Conservation (phyloP, 2,329 filamentous ascomycete species). For the Canariomyces notabilis region DNA sequence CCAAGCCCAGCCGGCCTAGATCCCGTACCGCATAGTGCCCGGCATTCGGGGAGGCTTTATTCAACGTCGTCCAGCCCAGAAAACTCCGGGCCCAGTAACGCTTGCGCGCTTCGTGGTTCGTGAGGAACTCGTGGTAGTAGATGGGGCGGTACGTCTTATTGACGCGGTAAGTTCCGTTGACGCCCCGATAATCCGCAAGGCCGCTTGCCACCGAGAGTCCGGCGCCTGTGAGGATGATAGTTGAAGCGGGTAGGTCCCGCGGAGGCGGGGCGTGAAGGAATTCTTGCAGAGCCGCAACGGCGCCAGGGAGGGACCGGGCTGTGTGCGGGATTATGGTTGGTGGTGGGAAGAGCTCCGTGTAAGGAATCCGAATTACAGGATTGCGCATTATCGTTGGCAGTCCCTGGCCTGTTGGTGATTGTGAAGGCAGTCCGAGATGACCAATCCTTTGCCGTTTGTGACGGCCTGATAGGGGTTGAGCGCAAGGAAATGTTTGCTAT, state of each 20-base stretch:
- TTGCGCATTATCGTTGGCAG: neutral
- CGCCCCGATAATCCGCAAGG: constrained; percentile 85
- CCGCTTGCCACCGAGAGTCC: constrained; percentile 92
- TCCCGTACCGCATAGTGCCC: constrained; percentile 73
- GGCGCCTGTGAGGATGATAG: constrained; percentile 65
- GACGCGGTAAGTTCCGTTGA: constrained; percentile 84
- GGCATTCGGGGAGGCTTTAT: constrained; percentile 72
- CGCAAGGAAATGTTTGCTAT: no score
- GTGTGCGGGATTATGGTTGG: constrained; percentile 69
- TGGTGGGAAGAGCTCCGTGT: constrained; percentile 73
- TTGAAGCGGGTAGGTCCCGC: constrained; percentile 40
- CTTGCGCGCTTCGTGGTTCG: constrained; percentile 77
- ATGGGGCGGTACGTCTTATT: constrained; percentile 89
- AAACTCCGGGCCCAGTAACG: constrained; percentile 96
- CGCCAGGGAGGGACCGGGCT: constrained; percentile 65
- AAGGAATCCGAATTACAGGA: constrained; percentile 81
- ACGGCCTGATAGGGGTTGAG: no score
- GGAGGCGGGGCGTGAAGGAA: constrained; percentile 66
- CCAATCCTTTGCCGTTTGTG: no score
- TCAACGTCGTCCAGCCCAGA: constrained; percentile 80
- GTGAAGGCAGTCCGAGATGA: neutral
- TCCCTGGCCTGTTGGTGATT: constrained; percentile 7
- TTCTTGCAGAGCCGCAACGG: constrained; percentile 67
- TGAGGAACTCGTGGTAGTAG: constrained; percentile 85
- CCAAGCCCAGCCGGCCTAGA: constrained; percentile 65